Percentiles rank a stretch among this genome's conserved stretches.
These are phyloP conservation scores for Seminavis robusta DNA, from an alignment of 108 stramenopile genomes.

Conservation along the genomic window DNA sequence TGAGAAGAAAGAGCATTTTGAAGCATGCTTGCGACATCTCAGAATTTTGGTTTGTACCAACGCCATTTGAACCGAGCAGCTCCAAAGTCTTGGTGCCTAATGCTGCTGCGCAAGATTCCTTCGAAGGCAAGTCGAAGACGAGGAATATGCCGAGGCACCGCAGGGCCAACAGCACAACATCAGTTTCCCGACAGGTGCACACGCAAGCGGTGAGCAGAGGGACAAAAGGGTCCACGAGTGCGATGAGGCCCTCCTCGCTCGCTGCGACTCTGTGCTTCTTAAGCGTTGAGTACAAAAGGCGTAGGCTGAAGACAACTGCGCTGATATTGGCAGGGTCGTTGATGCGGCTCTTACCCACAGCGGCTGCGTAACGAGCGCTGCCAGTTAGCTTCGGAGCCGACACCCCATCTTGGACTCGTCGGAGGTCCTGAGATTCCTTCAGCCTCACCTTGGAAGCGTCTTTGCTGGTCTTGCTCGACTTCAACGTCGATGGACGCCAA, in stretches of 20 bases:
- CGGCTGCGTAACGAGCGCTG: constrained; percentile 43
- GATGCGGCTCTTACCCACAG: constrained; percentile 8
- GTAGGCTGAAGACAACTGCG: constrained; percentile 85
- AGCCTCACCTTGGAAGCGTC: constrained; percentile 54
- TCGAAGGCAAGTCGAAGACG: constrained; percentile 73
- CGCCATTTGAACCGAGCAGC: constrained; percentile 56
- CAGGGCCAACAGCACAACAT: constrained; percentile 75
- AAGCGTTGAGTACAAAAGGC: constrained; percentile 70
- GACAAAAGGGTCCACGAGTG: constrained; percentile 84
- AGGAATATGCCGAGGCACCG: constrained; percentile 78
- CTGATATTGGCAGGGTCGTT: constrained; percentile 69
- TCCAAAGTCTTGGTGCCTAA: constrained; percentile 69
- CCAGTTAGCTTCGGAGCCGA: constrained; percentile 87
- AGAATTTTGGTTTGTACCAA: constrained; percentile 57
- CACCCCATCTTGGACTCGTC: constrained; percentile 71
- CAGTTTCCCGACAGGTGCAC: constrained; percentile 58
- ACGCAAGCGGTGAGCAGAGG: constrained; percentile 77
- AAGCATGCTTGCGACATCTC: constrained; percentile 90
- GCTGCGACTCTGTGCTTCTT: constrained; percentile 59
- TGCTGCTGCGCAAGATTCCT: constrained; percentile 49
- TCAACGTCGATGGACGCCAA: constrained; percentile 72
- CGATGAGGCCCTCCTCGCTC: constrained; percentile 29
- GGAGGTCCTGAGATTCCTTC: constrained; percentile 28
- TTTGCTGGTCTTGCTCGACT: constrained; percentile 32
- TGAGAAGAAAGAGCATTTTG: constrained; percentile 79